These are phyloP conservation scores for Daldinia childiae DNA, from an alignment of 495 filamentous ascomycete species.

Conservation along the genomic window DNA sequence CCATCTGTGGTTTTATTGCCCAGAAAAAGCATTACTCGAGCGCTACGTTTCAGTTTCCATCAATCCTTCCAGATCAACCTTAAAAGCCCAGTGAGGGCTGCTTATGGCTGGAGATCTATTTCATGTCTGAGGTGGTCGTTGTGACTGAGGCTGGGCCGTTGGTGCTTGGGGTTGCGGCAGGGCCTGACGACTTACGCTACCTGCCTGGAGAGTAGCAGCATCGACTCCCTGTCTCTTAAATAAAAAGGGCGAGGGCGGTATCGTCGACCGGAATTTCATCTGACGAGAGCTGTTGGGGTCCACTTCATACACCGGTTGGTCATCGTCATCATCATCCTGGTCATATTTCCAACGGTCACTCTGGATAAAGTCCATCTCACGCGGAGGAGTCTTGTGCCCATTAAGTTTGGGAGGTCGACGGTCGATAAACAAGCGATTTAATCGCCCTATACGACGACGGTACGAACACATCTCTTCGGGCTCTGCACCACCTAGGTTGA, in stretches of 20 bases:
- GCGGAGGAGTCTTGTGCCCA: conserved; percentile 61
- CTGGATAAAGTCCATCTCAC: conserved; percentile 61
- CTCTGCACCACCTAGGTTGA: conserved; percentile 43
- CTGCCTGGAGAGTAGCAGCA: conserved; percentile 26
- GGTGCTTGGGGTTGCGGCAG: conserved; percentile 56
- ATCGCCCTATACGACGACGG: conserved; percentile 75
- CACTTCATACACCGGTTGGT: conserved; percentile 69
- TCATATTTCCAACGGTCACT: conserved; percentile 87
- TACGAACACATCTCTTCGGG: conserved; percentile 62
- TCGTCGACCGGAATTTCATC: conserved; percentile 76
- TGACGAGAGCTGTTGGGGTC: conserved; percentile 76
- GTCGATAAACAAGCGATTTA: conserved; percentile 84
- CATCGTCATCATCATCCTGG: conserved; percentile 75
- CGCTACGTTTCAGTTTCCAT: not conserved
- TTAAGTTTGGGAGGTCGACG: conserved; percentile 57
- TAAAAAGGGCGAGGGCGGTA: conserved; percentile 60
- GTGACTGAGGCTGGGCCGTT: conserved; percentile 30
- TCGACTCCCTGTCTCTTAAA: conserved; percentile 41
- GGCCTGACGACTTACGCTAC: conserved; percentile 31
- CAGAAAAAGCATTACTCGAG: not conserved
- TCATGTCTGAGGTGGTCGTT: conserved; percentile 13
- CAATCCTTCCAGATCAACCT: not conserved
- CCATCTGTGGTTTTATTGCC: not conserved
- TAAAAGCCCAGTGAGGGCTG: not conserved
- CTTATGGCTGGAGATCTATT: not conserved